phyloP scores from a whole-genome alignment of 768 basidiomycete genomes.

The Cystobasidium onofrii region DNA sequence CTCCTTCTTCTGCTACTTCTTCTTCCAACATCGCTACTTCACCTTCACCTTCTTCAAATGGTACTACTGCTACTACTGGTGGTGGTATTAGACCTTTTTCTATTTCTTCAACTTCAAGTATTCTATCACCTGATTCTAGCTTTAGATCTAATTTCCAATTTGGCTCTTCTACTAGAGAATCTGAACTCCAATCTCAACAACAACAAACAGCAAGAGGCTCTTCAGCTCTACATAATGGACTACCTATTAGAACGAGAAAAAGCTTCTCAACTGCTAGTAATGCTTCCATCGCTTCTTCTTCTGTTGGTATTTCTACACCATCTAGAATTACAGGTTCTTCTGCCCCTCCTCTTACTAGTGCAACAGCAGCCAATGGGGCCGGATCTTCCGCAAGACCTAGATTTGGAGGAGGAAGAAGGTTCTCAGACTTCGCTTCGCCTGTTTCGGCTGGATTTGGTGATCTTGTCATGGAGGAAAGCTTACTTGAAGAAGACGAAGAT shows the following conservation, averaged over 20 bases:
- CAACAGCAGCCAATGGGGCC: neutral
- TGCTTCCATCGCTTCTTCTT: neutral
- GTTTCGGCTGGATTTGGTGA: conserved; percentile 26
- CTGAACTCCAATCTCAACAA: neutral
- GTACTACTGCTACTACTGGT: too few species aligned
- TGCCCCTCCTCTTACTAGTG: neutral
- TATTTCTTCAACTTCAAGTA: conserved; percentile 1
- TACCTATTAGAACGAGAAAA: neutral
- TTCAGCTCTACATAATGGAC: neutral
- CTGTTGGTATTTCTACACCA: neutral
- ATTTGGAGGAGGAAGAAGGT: neutral
- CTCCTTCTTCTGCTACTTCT: conserved; percentile 36
- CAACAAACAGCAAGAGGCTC: conserved; percentile 1
- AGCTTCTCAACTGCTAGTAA: neutral
- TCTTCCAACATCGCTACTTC: conserved; percentile 36
- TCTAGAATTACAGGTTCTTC: conserved; percentile 1
- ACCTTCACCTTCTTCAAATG: neutral
- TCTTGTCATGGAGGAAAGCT: conserved; percentile 33
- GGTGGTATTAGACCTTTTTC: conserved; percentile 15
- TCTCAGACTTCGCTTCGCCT: conserved; percentile 7
- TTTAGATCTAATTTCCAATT: conserved; percentile 20
- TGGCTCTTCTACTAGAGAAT: neutral
- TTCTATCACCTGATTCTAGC: conserved; percentile 20
- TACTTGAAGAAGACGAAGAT: conserved; percentile 18
- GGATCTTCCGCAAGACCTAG: neutral